Base-by-base conservation (phyloP, 768 basidiomycete species). In the Suillus subalutaceus region DNA sequence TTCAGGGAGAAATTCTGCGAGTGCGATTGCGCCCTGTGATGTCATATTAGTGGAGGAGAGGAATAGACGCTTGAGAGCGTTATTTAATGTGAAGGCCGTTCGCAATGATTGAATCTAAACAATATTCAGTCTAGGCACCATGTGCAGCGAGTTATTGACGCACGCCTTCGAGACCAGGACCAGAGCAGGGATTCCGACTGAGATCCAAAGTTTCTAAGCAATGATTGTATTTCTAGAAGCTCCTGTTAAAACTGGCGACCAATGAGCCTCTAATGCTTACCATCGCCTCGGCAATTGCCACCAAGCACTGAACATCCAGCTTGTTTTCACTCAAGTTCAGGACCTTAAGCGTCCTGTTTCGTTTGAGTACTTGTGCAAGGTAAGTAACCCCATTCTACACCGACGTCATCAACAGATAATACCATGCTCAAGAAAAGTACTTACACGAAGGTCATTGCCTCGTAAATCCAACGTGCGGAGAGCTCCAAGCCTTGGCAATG, bases 1-100 rank as follows among this genome's bases (percentile, higher is more conserved):
- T 75, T 99, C 96, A 0, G 96, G 96, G 1, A 99, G 86, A 81
- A 97, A 99, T 76, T 99, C 97, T 3, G 97, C 97, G 2, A 99
- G 85, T 0, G 94, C 91, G 68, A 99, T 99, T 1, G 97, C 96
- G 2, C 95, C 96, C 0, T 89, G 81, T 0, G 93, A 91, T 0
- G 87, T 86, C 73, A 99, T 85, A 5, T 82, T 81, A 0, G 96
- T 97, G 3, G 90, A 88, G 8, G 94, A 91, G 26, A 99, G 85
- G 81, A 97, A 98, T 53, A 99, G 81, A 1, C 97, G 89, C 72
- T 97, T 98, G 41, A 99, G 86, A 0, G 93, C 89, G 0, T 88
- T 90, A 74, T 98, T 97, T 64, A 97, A 84, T 0, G 95, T 96
- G 78, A 99, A 96, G 0, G 96, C 91, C 0, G 96, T 94, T 3